Conservation (phyloP, 2,329 filamentous ascomycete species). For the Alternaria viburni region DNA sequence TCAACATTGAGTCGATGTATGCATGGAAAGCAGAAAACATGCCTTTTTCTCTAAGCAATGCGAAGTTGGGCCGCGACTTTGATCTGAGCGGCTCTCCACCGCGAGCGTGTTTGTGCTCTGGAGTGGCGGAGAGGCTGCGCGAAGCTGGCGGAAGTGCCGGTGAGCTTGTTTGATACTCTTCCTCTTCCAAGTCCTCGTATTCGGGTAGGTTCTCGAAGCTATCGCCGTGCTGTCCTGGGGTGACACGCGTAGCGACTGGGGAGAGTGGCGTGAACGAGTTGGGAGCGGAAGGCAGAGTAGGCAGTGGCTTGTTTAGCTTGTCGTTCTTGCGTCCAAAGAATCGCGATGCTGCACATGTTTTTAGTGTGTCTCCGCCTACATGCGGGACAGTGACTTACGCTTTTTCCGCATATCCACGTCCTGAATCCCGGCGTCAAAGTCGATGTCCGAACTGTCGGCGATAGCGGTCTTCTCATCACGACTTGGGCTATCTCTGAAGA, state of each 20-base stretch:
- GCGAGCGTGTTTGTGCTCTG: neutral
- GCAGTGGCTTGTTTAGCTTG: slow-evolving; percentile 12
- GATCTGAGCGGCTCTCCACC: slow-evolving; percentile 1
- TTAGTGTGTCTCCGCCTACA: neutral
- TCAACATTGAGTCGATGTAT: neutral
- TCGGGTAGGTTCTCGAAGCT: neutral
- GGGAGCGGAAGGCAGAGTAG: neutral
- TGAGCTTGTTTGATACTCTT: neutral
- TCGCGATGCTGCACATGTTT: slow-evolving; percentile 17
- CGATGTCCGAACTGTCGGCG: neutral
- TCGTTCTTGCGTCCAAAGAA: slow-evolving; percentile 15
- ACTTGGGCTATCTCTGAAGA: slow-evolving; percentile 24
- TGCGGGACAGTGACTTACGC: slow-evolving; percentile 9
- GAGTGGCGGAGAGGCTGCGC: neutral
- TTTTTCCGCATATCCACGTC: slow-evolving; percentile 16
- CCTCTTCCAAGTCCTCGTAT: neutral
- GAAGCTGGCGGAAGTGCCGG: neutral
- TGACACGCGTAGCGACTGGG: neutral
- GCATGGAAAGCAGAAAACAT: neutral
- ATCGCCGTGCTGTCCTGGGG: neutral
- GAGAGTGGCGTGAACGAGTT: slow-evolving; percentile 2
- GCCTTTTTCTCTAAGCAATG: neutral
- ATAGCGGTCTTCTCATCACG: slow-evolving; percentile 25
- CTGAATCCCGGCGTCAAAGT: slow-evolving; percentile 26
- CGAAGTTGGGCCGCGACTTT: slow-evolving; percentile 3